phyloP scores from a whole-genome alignment of 192 early-diverging fungal species.

The Coemansia sp. region DNA sequence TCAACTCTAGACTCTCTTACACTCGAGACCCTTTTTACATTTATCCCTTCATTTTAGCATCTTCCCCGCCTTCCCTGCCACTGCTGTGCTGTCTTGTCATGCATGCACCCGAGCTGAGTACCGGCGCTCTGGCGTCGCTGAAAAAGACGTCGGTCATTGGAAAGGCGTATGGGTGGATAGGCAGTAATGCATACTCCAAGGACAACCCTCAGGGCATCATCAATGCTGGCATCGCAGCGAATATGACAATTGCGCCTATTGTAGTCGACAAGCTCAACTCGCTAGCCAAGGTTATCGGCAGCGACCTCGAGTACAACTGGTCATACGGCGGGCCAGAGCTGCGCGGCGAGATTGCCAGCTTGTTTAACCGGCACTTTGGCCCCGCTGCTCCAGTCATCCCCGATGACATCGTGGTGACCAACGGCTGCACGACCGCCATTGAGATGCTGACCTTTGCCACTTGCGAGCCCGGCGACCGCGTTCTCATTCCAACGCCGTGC shows the following conservation, averaged over 20 bases:
- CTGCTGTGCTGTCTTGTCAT: slow-evolving; percentile 6
- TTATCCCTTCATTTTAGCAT: background rate
- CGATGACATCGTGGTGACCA: slow-evolving; percentile 64
- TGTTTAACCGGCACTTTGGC: slow-evolving; percentile 70
- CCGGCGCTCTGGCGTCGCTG: slow-evolving; percentile 22
- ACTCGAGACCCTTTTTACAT: slow-evolving; percentile 6
- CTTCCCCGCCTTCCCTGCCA: no score
- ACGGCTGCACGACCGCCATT: slow-evolving; percentile 71
- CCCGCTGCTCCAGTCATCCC: slow-evolving; percentile 46
- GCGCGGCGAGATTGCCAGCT: slow-evolving; percentile 60
- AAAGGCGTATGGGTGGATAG: slow-evolving; percentile 24
- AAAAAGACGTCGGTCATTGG: slow-evolving; percentile 28
- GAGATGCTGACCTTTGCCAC: slow-evolving; percentile 66
- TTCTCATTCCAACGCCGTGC: slow-evolving; percentile 75
- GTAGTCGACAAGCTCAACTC: slow-evolving; percentile 59
- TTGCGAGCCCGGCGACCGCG: slow-evolving; percentile 71
- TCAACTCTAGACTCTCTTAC: background rate
- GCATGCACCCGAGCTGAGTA: slow-evolving; percentile 31
- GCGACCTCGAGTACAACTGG: slow-evolving; percentile 49
- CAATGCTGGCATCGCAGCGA: slow-evolving; percentile 83
- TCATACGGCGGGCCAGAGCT: slow-evolving; percentile 62
- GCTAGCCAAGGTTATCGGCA: slow-evolving; percentile 18
- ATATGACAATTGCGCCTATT: slow-evolving; percentile 63
- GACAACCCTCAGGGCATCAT: slow-evolving; percentile 73
- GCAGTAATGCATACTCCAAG: slow-evolving; percentile 42